Conservation (phyloP, 148 eudicot species). For the Suaeda aralocaspica region DNA sequence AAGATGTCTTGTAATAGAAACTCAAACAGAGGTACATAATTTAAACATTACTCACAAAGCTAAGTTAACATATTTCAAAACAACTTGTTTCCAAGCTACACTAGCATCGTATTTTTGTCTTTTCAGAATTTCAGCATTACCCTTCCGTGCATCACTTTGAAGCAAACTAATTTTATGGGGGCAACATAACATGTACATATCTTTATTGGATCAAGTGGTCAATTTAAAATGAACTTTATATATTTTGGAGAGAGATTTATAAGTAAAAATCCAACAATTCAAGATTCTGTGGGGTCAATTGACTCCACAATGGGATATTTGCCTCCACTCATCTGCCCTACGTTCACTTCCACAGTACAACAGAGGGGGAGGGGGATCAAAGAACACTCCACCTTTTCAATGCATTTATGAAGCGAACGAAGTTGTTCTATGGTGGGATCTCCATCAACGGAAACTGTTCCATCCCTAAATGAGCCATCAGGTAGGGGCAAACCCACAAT, state of each 20-base stretch:
- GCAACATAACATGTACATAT: too few relatives aligned
- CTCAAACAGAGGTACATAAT: too few relatives aligned
- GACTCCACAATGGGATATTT: not conserved
- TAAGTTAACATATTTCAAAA: too few relatives aligned
- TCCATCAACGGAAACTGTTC: slow-evolving; percentile 54
- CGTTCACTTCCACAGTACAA: not conserved
- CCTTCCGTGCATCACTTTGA: too few relatives aligned
- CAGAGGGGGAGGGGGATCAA: not conserved
- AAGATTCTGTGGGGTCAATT: not conserved
- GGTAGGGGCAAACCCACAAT: slow-evolving; percentile 68
- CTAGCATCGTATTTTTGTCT: too few relatives aligned
- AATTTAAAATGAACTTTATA: too few relatives aligned
- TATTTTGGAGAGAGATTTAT: not conserved
- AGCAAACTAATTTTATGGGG: too few relatives aligned
- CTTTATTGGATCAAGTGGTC: too few relatives aligned
- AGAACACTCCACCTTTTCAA: slow-evolving; percentile 52
- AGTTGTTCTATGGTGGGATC: slow-evolving; percentile 81
- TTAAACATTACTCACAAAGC: too few relatives aligned
- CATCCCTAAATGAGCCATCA: slow-evolving; percentile 63
- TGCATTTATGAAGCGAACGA: slow-evolving; percentile 82
- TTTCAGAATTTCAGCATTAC: too few relatives aligned
- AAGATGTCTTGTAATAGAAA: too few relatives aligned
- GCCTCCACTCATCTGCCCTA: not conserved
- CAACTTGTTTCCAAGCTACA: too few relatives aligned
- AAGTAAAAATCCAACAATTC: not conserved